A percentile compares a stretch with the other conserved stretches of the same genome.
phyloP scores from a whole-genome alignment of 2,329 filamentous ascomycete species.

The Penicillium sp. region DNA sequence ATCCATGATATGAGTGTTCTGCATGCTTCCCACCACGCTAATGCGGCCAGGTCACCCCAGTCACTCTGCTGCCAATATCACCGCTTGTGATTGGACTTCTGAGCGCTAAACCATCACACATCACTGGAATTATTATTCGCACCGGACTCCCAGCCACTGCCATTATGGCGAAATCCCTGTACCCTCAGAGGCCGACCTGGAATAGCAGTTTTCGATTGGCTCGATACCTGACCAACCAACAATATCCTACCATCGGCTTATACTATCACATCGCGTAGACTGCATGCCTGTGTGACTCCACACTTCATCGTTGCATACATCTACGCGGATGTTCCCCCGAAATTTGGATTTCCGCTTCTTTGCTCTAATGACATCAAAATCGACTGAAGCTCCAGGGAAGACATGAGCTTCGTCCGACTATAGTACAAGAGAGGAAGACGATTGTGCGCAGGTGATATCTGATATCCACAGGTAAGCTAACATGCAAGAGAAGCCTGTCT shows the following conservation, averaged over 20 bases:
- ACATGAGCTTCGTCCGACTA: conserved; percentile 9
- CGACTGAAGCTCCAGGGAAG: neutral
- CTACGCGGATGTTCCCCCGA: conserved; percentile 8
- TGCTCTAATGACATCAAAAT: neutral
- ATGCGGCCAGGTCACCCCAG: conserved; percentile 24
- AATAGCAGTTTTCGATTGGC: conserved; percentile 11
- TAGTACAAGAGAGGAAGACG: conserved; percentile 10
- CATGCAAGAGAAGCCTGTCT: neutral
- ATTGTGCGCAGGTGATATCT: neutral
- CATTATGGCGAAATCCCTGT: conserved; percentile 12
- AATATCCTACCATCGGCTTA: conserved; percentile 7
- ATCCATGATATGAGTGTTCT: neutral
- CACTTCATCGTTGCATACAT: conserved; percentile 20
- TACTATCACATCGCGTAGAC: conserved; percentile 13
- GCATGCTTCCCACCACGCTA: conserved; percentile 18
- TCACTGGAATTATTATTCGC: conserved; percentile 10
- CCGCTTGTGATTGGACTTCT: conserved; percentile 15
- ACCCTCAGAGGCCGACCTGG: neutral
- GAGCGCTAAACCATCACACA: conserved; percentile 23
- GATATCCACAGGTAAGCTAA: neutral
- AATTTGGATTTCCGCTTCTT: neutral
- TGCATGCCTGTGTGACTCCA: conserved; percentile 13
- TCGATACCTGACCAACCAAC: conserved; percentile 1
- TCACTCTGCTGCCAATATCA: conserved; percentile 15
- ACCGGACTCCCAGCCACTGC: neutral